Evolutionary conservation across 2,329 filamentous ascomycete species (phyloP).

Genomic region (Ilyonectria destructans): DNA sequence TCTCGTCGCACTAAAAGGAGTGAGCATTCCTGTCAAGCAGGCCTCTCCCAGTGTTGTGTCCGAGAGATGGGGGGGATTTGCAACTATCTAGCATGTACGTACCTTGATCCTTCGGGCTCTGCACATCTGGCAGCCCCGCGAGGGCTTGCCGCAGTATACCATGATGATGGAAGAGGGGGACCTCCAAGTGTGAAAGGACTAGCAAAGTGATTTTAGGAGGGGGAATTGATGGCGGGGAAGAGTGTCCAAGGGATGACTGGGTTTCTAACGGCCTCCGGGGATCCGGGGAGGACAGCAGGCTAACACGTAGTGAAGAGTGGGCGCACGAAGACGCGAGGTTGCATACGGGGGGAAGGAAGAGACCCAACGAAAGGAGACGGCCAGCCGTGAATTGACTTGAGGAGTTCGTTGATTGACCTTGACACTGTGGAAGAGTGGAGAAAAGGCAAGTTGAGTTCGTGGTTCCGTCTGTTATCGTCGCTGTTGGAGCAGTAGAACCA

Average conservation of each 20-base stretch:
- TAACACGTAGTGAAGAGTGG: conserved; percentile 31
- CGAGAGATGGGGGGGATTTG: background rate
- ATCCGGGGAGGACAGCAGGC: conserved; percentile 44
- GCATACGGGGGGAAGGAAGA: conserved; percentile 42
- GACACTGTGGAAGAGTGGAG: conserved; percentile 14
- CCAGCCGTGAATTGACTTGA: conserved; percentile 34
- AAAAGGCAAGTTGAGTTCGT: background rate
- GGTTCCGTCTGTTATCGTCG: background rate
- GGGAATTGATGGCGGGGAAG: conserved; percentile 22
- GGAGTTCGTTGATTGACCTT: conserved; percentile 22
- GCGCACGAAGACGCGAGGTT: conserved; percentile 49
- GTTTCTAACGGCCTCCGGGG: conserved; percentile 42
- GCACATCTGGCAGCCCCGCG: conserved; percentile 82
- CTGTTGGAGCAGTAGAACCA: background rate
- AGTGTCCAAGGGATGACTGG: conserved; percentile 30
- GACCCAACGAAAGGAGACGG: conserved; percentile 30
- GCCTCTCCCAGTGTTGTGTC: conserved; percentile 3
- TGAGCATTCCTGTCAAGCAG: conserved; percentile 28
- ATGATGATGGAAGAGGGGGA: conserved; percentile 57
- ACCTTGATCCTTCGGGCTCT: conserved; percentile 83
- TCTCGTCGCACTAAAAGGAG: conserved; percentile 74
- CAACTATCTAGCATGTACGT: conserved; percentile 46
- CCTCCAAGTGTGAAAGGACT: conserved; percentile 4
- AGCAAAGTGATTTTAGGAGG: conserved; percentile 17
- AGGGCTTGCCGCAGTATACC: conserved; percentile 79